Conservation (phyloP, 257 asterid species). For the Nicotiana undulata region DNA sequence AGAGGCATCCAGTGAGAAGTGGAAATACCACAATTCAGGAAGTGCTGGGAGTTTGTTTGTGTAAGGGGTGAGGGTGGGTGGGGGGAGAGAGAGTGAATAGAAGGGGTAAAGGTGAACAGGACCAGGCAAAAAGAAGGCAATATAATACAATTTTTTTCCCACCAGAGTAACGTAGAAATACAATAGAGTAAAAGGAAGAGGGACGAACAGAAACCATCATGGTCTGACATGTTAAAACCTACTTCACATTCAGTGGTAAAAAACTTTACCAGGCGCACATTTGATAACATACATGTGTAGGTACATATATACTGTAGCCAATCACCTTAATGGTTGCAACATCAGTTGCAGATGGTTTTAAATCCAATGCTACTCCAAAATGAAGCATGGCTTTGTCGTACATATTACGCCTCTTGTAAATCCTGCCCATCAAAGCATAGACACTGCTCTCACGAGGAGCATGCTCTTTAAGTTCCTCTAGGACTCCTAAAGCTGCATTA, state of each 20-base stretch:
- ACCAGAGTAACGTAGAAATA: not conserved
- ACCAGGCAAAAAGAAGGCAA: not conserved
- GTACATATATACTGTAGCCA: not conserved
- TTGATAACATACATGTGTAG: not conserved
- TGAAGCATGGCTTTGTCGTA: slow-evolving; percentile 88
- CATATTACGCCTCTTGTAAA: slow-evolving; percentile 65
- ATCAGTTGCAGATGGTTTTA: slow-evolving; percentile 94
- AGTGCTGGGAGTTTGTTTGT: too few species aligned
- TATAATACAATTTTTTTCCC: not conserved
- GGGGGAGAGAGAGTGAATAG: too few species aligned
- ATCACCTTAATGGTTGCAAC: slow-evolving; percentile 90
- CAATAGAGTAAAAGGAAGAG: not conserved
- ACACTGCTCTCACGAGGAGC: slow-evolving; percentile 91
- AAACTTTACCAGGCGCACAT: not conserved
- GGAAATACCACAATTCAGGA: too few species aligned
- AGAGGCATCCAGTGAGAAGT: too few species aligned
- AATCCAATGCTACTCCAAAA: slow-evolving; percentile 86
- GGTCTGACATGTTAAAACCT: not conserved
- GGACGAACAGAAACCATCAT: not conserved
- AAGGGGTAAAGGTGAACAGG: not conserved
- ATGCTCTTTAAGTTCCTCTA: slow-evolving; percentile 91
- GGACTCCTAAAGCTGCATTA: slow-evolving; percentile 80
- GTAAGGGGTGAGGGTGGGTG: too few species aligned
- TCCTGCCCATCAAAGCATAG: slow-evolving; percentile 92
- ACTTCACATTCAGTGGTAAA: not conserved